Conservation (phyloP, 805 yeast species). For the Pachysolen tannophilus region DNA sequence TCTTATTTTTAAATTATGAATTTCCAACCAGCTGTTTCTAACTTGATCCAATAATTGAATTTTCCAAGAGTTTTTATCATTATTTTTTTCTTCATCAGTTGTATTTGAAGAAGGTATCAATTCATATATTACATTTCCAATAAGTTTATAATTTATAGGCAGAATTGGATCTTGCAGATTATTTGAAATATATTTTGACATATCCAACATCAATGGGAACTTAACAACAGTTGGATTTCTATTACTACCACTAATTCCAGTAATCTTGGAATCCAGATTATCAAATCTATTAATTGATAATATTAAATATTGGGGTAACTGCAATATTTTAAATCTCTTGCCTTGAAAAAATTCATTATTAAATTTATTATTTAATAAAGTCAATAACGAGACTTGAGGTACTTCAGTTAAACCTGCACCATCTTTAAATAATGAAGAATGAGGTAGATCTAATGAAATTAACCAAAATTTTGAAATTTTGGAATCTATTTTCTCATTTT, state of each 20-base stretch:
- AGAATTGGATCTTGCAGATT: constrained; percentile 9
- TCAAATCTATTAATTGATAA: constrained; percentile 50
- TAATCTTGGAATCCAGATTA: constrained; percentile 20
- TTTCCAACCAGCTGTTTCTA: constrained; percentile 46
- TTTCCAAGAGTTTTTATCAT: constrained; percentile 31
- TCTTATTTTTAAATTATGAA: constrained; percentile 42
- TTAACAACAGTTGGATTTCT: constrained; percentile 58
- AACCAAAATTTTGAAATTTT: constrained; percentile 38
- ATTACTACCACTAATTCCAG: constrained; percentile 25
- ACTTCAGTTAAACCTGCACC: constrained; percentile 32
- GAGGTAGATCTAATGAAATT: constrained; percentile 53
- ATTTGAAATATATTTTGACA: constrained; percentile 22
- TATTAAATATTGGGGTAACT: constrained; percentile 46
- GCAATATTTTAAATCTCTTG: constrained; percentile 28
- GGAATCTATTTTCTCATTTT: constrained; percentile 18
- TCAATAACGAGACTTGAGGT: constrained; percentile 41
- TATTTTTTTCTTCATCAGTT: constrained; percentile 8
- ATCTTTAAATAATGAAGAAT: constrained; percentile 45
- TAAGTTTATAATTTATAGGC: constrained; percentile 30
- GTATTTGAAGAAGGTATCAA: constrained; percentile 14
- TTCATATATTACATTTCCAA: constrained; percentile 40
- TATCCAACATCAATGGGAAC: constrained; percentile 37
- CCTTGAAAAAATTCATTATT: too few species aligned
- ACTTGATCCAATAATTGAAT: constrained; percentile 36
- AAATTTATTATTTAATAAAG: constrained; percentile 30